Base-by-base conservation (phyloP, 2,329 filamentous ascomycete genomes). In the Blastomyces emzantsi region DNA sequence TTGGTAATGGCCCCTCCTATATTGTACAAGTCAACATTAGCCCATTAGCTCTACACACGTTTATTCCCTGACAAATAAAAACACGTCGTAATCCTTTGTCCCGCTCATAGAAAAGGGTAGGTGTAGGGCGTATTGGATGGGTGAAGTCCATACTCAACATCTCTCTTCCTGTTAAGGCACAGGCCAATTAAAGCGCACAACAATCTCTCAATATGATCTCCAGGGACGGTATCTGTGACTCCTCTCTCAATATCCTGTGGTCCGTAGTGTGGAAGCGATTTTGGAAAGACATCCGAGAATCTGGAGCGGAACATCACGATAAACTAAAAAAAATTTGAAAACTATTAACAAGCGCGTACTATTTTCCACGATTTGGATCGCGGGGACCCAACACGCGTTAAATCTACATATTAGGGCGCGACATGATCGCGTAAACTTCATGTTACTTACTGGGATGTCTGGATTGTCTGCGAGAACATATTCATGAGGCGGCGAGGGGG, bases 301-400 rank as follows among this genome's bases (percentile, higher is more conserved):
- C 94, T 90, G 76, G 90, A 89, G 75, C 93, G 87, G 78, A 97
- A 99, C 90, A 96, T 97, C 69, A 97, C 91, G 76, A 99, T 90
- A 78, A 99, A 97, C 91, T 97, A 72, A 56, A 65, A 63, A 69
- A 71, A 71, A 72, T 69, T 71, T 4, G 33, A 33, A n/a, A 33
- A 47, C 28, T 55, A 69, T 76, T 65, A 77, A 73, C 70, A 67
- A 72, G 71, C 66, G 69, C 70, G 69, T 72, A 30, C 8, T 33
- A 17, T 55, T 33, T 49, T 49, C 6, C 3, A 49, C n/a, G 3
- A 36, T 33, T 55, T 13, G 8, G 47, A 72, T 68, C 69, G 64
- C 64, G 66, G 66, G 66, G 70, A 66, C 69, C 64, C 71, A 76
- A 64, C 63, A 71, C 73, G 72, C 71, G 65, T 66, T 61, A 65